Conservation (phyloP, 441 rosid species). For the Bocquillonia castaneifolia region DNA sequence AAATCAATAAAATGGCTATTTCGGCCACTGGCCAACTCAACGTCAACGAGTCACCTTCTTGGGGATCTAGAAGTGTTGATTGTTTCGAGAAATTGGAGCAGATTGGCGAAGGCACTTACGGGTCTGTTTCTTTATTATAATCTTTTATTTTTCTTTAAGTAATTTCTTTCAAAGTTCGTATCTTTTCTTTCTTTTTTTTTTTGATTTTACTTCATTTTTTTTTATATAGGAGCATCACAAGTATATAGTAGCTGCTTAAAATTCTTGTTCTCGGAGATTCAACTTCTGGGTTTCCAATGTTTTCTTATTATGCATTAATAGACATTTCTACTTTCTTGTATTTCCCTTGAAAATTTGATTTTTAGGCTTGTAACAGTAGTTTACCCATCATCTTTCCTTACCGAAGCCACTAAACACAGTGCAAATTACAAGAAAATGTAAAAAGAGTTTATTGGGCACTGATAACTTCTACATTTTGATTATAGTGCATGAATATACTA, state of each 20-base stretch:
- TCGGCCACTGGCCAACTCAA: constrained; percentile 73
- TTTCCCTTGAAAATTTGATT: too few relatives aligned
- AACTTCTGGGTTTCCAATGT: not conserved
- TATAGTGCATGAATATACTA: not conserved
- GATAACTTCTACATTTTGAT: not conserved
- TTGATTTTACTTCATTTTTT: not conserved
- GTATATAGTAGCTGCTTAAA: too few relatives aligned
- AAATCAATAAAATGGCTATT: constrained; percentile 35
- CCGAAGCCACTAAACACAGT: too few relatives aligned
- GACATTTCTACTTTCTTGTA: not conserved
- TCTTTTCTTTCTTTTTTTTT: not conserved
- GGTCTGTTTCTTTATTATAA: constrained; percentile 36
- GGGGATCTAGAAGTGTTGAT: constrained; percentile 90
- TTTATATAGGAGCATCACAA: too few relatives aligned
- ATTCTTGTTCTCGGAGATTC: not conserved
- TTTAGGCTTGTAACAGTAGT: too few relatives aligned
- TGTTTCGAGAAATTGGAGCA: constrained; percentile 88
- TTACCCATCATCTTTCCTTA: too few relatives aligned
- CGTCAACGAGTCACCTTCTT: constrained; percentile 57
- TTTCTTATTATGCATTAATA: not conserved
- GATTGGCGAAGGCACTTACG: constrained; percentile 92
- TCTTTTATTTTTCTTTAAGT: too few relatives aligned
- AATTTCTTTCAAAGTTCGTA: not conserved
- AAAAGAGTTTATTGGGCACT: not conserved
- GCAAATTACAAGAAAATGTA: too few relatives aligned